Evolutionary conservation across 2,329 filamentous ascomycete genomes (phyloP), one percentile per base, ranked within the genome.

Genomic region (Colletotrichum graminicola): DNA sequence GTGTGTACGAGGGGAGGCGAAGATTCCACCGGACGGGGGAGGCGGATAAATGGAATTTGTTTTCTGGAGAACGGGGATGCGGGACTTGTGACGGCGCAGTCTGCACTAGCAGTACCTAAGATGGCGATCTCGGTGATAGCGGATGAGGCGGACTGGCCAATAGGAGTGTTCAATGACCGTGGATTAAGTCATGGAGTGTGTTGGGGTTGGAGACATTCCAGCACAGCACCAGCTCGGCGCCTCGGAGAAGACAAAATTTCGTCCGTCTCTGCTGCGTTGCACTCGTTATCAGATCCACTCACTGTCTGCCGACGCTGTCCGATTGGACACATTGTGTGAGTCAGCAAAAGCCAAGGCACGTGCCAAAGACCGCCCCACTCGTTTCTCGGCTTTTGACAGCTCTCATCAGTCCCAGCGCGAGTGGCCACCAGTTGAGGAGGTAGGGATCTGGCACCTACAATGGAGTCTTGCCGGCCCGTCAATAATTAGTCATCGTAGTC

Each of bases 91-190:
- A 74, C 73, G 73, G 71, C 71, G 71, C 55, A 62, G 62, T 54
- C 2, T 8, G 14, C 14, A 16, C 18, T 6, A 5, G 16, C 3
- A 12, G 41, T 43, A 18, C 2, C 2, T 29, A 32, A 21, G 56
- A 71, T 64, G 71, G 71, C 73, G 73, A 74, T 74, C 73, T 74
- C 73, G 73, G 73, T 68, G 67, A 61, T 73, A 69, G 59, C 23
- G 51, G 41, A 34, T 23, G 55, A 29, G 49, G 26, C 32, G 36
- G 41, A 26, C 21, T 16, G 47, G 56, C 73, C 73, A 74, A 74
- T 74, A 52, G 67, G 39, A 54, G 59, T 52, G 49, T 60, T 67
- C 71, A 67, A 71, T 71, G 69, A 71, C 47, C 36, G 55, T 71
- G 65, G 59, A 71, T 71, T 69, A 71, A 69, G 69, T 71, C 65